Conservation (phyloP, 2,329 filamentous ascomycete genomes). For the Clonostachys chloroleuca region DNA sequence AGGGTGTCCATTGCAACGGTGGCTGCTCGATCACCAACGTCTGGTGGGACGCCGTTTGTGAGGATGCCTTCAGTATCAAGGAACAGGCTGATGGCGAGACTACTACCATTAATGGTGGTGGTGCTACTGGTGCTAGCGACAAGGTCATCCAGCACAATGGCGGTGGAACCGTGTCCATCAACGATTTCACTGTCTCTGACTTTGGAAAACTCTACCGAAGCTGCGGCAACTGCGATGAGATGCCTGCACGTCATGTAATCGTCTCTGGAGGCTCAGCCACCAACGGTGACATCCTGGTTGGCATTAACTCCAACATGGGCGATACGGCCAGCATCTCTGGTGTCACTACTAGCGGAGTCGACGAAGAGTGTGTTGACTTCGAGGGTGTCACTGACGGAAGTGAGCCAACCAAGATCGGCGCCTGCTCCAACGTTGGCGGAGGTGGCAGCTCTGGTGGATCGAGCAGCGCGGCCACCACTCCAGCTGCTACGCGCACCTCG, state of each 20-base stretch:
- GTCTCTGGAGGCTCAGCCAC: conserved; percentile 36
- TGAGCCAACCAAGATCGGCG: conserved; percentile 16
- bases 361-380: conserved; percentile 12
- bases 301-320: conserved; percentile 26
- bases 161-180: conserved; percentile 29
- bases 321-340: conserved; percentile 9
- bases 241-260: conserved; percentile 29
- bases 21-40: conserved; percentile 32
- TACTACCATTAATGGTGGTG: conserved; percentile 23
- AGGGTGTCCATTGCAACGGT: conserved; percentile 45
- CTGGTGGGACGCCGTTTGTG: conserved; percentile 32
- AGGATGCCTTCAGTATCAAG: conserved; percentile 27
- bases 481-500: too few species aligned
- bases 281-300: conserved; percentile 26
- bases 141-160: conserved; percentile 24
- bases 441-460: conserved; percentile 4
- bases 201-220: conserved; percentile 42
- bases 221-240: conserved; percentile 34
- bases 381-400: conserved; percentile 15
- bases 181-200: conserved; percentile 33
- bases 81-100: conserved; percentile 9
- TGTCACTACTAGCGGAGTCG: conserved; percentile 5
- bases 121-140: conserved; percentile 21
- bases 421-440: conserved; percentile 13
- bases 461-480: background rate